Evolutionary conservation across 1,284 basidiomycete species (phyloP).

Genomic region (Microbotryum violaceum): DNA sequence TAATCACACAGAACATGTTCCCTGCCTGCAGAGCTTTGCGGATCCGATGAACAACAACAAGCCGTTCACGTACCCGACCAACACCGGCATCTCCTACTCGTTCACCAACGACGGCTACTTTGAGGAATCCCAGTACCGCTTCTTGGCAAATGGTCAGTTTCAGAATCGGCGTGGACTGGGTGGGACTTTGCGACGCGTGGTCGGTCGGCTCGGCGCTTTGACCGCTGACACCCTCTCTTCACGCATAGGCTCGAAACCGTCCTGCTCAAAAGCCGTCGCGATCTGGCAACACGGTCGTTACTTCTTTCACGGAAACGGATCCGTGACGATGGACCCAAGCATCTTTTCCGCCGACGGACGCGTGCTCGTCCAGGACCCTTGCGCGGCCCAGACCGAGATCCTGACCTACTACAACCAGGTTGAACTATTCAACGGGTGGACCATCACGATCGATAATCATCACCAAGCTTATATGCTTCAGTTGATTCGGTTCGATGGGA

Average conservation of each 20-base stretch:
- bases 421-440: slow-evolving; percentile 51
- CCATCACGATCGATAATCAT: slow-evolving; percentile 52
- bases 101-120: slow-evolving; percentile 70
- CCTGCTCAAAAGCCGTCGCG: slow-evolving; percentile 73
- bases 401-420: slow-evolving; percentile 60
- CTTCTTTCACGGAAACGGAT: slow-evolving; percentile 57
- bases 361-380: slow-evolving; percentile 85
- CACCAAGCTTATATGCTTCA: slow-evolving; percentile 55
- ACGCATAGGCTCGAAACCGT: slow-evolving; percentile 56
- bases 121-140: slow-evolving; percentile 80
- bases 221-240: neutral
- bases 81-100: slow-evolving; percentile 74
- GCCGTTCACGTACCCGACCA: slow-evolving; percentile 66
- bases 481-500: slow-evolving; percentile 58
- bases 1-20: neutral
- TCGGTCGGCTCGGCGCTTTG: too few relatives aligned
- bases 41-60: slow-evolving; percentile 62
- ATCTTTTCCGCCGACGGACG: slow-evolving; percentile 69
- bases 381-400: slow-evolving; percentile 73
- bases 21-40: slow-evolving; percentile 58
- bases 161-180: too few relatives aligned
- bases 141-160: slow-evolving; percentile 63
- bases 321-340: slow-evolving; percentile 32
- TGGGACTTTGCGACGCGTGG: too few relatives aligned
- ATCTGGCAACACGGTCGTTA: slow-evolving; percentile 78